These are phyloP conservation scores for Tricholoma matsutake DNA, from an alignment of 768 basidiomycete species.

Conservation along the genomic window DNA sequence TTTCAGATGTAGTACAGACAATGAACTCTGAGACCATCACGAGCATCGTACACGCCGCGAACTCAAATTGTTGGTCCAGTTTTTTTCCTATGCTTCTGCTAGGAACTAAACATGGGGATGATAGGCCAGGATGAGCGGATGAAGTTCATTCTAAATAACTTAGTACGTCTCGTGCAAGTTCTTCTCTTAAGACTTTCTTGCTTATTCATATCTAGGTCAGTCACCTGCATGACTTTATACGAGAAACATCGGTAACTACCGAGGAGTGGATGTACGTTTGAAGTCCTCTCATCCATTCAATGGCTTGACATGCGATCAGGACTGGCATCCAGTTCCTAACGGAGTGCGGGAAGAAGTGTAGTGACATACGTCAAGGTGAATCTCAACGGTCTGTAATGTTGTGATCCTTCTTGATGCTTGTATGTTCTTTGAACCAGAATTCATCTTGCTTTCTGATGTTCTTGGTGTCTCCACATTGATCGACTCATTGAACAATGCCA, in stretches of 20 bases:
- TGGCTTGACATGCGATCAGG: slow-evolving; percentile 25
- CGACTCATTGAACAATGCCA: slow-evolving; percentile 70
- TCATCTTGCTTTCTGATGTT: slow-evolving; percentile 82
- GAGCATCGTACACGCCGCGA: slow-evolving; percentile 36
- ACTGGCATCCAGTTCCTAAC: slow-evolving; percentile 77
- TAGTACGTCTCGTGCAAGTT: slow-evolving; percentile 26
- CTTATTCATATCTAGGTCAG: slow-evolving; percentile 37
- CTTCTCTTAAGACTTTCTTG: not conserved
- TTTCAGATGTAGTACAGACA: slow-evolving; percentile 38
- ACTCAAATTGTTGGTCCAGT: slow-evolving; percentile 34
- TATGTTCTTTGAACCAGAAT: slow-evolving; percentile 47
- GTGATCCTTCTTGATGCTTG: slow-evolving; percentile 12
- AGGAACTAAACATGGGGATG: not conserved
- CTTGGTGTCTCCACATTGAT: slow-evolving; percentile 79
- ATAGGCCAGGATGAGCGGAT: slow-evolving; percentile 38
- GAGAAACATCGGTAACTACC: slow-evolving; percentile 71
- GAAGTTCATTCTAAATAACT: slow-evolving; percentile 41
- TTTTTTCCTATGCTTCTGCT: not conserved
- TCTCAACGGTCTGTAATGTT: not conserved
- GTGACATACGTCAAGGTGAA: slow-evolving; percentile 56
- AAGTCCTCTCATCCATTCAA: not conserved
- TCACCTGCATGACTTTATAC: slow-evolving; percentile 73
- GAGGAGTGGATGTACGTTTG: slow-evolving; percentile 78
- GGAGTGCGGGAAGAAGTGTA: slow-evolving; percentile 66
- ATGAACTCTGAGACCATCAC: slow-evolving; percentile 40